phyloP scores from a whole-genome alignment of 2,329 filamentous ascomycete genomes.

The Chlorencoelia australis region DNA sequence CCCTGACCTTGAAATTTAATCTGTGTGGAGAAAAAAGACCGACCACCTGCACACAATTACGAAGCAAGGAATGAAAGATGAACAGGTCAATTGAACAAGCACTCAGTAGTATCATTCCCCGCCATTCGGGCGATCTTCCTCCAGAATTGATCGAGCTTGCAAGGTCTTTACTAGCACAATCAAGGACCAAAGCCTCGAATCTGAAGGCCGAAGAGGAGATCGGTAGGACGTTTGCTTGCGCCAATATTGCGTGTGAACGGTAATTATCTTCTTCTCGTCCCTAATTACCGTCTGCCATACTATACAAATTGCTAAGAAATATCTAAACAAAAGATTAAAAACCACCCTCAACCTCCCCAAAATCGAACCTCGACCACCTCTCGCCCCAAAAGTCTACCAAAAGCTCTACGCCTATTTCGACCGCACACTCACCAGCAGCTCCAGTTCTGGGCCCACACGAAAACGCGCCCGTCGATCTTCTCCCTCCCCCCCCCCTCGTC shows the following conservation, averaged over 20 bases:
- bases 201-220: constrained; percentile 82
- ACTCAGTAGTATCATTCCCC: constrained; percentile 64
- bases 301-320: not conserved
- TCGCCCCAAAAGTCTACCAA: constrained; percentile 71
- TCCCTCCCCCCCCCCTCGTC: no score
- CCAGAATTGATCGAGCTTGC: constrained; percentile 61
- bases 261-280: constrained; percentile 26
- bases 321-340: constrained; percentile 50
- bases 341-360: constrained; percentile 66
- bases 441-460: constrained; percentile 18
- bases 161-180: constrained; percentile 67
- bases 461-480: not conserved
- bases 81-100: constrained; percentile 65
- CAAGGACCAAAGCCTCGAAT: constrained; percentile 63
- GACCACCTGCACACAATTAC: no score
- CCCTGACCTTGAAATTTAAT: no score
- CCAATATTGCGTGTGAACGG: constrained; percentile 84
- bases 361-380: constrained; percentile 65
- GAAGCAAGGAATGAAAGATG: no score
- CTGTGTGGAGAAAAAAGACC: no score
- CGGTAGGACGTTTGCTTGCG: constrained; percentile 73
- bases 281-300: not conserved
- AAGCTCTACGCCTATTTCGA: constrained; percentile 76
- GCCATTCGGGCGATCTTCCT: constrained; percentile 57
- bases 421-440: constrained; percentile 48